Evolutionary conservation across 768 basidiomycete species (phyloP), one percentile per base, ranked within the genome.

Genomic region (Lactarius indigo): DNA sequence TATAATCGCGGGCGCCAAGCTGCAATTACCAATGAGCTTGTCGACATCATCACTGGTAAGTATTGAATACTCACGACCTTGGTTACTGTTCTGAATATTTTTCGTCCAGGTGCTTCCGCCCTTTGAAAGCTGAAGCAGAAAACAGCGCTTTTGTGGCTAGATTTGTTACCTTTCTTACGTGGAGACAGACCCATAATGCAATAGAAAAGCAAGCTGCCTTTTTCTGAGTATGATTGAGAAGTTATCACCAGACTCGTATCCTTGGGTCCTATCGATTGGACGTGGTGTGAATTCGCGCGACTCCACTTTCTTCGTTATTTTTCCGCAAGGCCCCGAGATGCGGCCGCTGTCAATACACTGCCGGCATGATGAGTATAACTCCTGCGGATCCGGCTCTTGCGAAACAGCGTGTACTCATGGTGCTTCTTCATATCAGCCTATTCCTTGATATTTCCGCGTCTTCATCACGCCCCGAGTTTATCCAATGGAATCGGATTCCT

Each of bases 1-100:
- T 98, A 96, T 86, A 98, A 98, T 78, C 92, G 95, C 85, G 95
- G 96, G 83, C 92, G 95, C 76, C 95, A 98, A 82, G 95, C 95
- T 70, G 90, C 94, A 71, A 98, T 98, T 75, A 98, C 95, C 68
- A 96, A 95, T 81, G 94, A 96, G 80, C 81, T 94, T 74, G 91
- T 94, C 70, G 92, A 94, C 78, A 93, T 94, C 72, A 94, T 93
- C 73, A 94, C 92, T 72, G 92, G 92, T 92, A 66, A 71, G 85
- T 78, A 65, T 59, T 18, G 37, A 8, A 30, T 59, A 26, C 28
- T 35, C 10, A n/a, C 18, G 1, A 37, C 31, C 10, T 6, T 57
- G n/a, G 9, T 18, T 6, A 8, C 26, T 30, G 28, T n/a, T 59
- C 35, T 63, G 35, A 65, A 30, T n/a, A 30, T n/a, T 30, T 26